Evolutionary conservation across 352 stramenopile species (phyloP).

Genomic region (Pythium biforme): DNA sequence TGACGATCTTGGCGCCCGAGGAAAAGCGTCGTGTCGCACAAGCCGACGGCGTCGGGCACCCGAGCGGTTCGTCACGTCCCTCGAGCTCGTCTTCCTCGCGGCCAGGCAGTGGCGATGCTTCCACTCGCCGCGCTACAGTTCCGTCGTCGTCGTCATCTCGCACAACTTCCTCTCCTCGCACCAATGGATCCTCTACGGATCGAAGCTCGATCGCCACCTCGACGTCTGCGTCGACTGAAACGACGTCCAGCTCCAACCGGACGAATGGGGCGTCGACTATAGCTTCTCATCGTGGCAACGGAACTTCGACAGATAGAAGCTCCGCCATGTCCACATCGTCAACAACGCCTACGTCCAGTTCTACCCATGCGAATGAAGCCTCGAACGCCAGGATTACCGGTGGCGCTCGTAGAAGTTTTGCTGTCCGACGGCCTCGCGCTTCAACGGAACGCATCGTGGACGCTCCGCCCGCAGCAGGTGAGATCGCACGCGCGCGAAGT

Average conservation of each 20-base stretch:
- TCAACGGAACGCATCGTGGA: slow-evolving; percentile 7
- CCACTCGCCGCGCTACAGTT: neutral
- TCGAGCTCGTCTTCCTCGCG: neutral
- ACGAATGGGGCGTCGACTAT: neutral
- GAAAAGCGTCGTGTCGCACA: slow-evolving; percentile 14
- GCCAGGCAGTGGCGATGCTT: neutral
- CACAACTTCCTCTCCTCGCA: neutral
- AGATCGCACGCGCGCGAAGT: neutral
- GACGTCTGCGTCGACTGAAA: neutral
- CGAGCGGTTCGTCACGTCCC: neutral
- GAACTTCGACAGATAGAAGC: neutral
- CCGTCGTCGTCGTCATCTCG: neutral
- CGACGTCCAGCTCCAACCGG: neutral
- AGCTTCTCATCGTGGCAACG: neutral
- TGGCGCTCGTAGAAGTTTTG: neutral
- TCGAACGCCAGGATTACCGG: neutral
- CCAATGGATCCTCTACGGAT: neutral
- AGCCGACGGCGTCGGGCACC: neutral
- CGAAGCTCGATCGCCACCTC: neutral
- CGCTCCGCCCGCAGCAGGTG: slow-evolving; percentile 6
- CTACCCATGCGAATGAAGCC: neutral
- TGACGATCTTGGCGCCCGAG: slow-evolving; percentile 20
- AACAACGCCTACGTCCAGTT: neutral
- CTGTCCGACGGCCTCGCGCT: too few relatives aligned
- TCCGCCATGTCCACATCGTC: neutral